Percentiles rank a stretch among this genome's conserved stretches.
phyloP scores from a whole-genome alignment of 2,329 filamentous ascomycete species.

The Sclerotiophoma versabilis region DNA sequence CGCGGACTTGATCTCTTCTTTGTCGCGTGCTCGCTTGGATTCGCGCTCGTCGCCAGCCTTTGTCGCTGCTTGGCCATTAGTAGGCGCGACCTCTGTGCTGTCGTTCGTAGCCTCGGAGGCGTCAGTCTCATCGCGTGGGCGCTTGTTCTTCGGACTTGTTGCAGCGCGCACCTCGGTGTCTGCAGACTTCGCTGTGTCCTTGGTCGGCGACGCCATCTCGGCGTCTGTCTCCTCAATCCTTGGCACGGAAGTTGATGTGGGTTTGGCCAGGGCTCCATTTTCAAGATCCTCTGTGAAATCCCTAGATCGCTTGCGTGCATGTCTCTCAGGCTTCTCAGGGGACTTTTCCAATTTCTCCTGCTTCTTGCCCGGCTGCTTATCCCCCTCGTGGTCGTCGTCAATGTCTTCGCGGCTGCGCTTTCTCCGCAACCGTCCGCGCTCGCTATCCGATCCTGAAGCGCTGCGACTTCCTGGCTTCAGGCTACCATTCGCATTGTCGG shows the following conservation, averaged over 20 bases:
- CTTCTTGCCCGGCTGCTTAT: constrained; percentile 43
- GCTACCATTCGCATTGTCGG: constrained; percentile 35
- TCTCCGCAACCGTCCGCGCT: constrained; percentile 49
- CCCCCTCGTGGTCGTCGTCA: constrained; percentile 46
- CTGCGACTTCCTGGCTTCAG: constrained; percentile 31
- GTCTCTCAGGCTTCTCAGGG: constrained; percentile 46
- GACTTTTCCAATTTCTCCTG: constrained; percentile 32
- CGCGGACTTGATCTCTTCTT: constrained; percentile 32
- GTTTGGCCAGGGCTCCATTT: constrained; percentile 40
- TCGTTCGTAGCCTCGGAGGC: constrained; percentile 18
- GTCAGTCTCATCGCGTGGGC: constrained; percentile 49
- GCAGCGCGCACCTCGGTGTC: constrained; percentile 19
- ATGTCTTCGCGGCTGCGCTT: constrained; percentile 58
- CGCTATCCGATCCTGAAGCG: constrained; percentile 46
- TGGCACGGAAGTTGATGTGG: constrained; percentile 40
- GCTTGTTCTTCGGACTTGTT: constrained; percentile 59
- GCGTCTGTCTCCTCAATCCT: constrained; percentile 41
- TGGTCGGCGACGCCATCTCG: constrained; percentile 37
- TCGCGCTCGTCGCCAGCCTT: constrained; percentile 41
- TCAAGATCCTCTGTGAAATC: constrained; percentile 49
- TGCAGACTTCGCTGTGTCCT: constrained; percentile 11
- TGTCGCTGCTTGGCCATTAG: constrained; percentile 23
- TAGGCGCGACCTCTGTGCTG: constrained; percentile 13
- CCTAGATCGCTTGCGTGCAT: constrained; percentile 57
- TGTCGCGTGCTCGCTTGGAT: constrained; percentile 47